Evolutionary conservation across 805 yeast species (phyloP), one percentile per base, ranked within the genome.

Genomic region (Candida palmyrensis): DNA sequence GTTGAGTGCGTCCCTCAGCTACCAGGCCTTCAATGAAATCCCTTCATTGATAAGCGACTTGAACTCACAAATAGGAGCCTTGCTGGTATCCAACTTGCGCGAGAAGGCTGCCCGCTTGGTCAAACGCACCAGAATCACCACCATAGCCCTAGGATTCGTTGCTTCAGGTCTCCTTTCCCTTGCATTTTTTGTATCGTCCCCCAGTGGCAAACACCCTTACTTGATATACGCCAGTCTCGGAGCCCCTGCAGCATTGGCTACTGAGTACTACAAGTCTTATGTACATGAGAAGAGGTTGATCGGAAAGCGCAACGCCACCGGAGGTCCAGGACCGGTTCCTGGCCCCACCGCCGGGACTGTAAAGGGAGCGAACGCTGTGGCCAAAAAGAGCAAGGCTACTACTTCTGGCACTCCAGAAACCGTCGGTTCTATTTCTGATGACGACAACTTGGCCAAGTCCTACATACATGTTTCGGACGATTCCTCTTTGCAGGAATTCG

Each of bases 181-280:
- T 41, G 79, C 82, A n/a, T 82, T 68, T 49, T 59, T 59, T 31
- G 66, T 68, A 30, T 76, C 87, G 1, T 76, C 84, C 14, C 43
- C 55, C 4, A 50, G 61, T 23, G 77, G 70, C 36, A 74, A 74
- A 53, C 94, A 83, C 55, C 92, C 92, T 14, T 83, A 82, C 51
- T 67, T 83, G 48, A 48, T 83, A 10, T 83, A 83, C 51, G 66
- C 82, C 30, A 68, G 80, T n/a, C 31, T 73, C 6, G 73, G 76
- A n/a, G 68, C 68, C 20, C 75, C 77, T 7, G 27, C 63, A 23
- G 62, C 76, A 7, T 39, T 59, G n/a, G 49, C 48, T n/a, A 21
- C 19, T 10, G 32, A 37, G 27, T 28, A 26, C 26, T 25, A 30
- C 12, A 13, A 25, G 18, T 12, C 32, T 9, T 21, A 29, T 12